Evolutionary conservation across 2,329 filamentous ascomycete genomes (phyloP), one percentile per base, ranked within the genome.

Genomic region (Xylariaceae sp.): DNA sequence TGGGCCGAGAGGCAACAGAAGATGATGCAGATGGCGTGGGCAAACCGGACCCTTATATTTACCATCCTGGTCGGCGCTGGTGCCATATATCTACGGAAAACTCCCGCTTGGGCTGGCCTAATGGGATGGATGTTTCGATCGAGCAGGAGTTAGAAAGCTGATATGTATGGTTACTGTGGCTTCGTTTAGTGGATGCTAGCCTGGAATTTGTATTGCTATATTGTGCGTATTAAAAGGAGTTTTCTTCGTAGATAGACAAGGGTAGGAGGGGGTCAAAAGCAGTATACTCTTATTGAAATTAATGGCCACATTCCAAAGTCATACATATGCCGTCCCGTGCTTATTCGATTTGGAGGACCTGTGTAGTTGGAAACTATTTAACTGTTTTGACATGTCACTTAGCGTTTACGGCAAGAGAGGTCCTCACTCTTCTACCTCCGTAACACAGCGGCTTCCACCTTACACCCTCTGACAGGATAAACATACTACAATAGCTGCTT

Each of bases 61-160:
- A 86, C 91, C 21, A 73, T 95, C 23, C 69, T 88, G 5, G 81
- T 94, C 43, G 90, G 86, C 24, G 74, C 87, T 21, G 64, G 90
- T 52, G 90, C 91, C 6, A 77, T 92, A 56, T 90, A 88, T 73
- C 71, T 92, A 60, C 81, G 85, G 50, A 85, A 78, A 53, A 76
- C 78, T 17, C 73, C 76, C 3, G 52, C 64, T 11, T 67, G 67
- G 70, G 43, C 69, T 53, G 49, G 62, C 43, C 43, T 66, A 66
- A 17, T 71, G 61, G 65, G 70, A 26, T 59, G 60, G 60, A 9
- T 14, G 8, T 9, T 44, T 17, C 53, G 50, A 37, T 56, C 46
- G 6, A 28, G 36, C 3, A 21, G 46, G 29, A 7, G n/a, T 49
- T 53, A 21, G 54, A n/a, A 28, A n/a, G 4, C 19, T 19, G 8